Conservation (phyloP, 768 basidiomycete species). For the Naematelia encephala region DNA sequence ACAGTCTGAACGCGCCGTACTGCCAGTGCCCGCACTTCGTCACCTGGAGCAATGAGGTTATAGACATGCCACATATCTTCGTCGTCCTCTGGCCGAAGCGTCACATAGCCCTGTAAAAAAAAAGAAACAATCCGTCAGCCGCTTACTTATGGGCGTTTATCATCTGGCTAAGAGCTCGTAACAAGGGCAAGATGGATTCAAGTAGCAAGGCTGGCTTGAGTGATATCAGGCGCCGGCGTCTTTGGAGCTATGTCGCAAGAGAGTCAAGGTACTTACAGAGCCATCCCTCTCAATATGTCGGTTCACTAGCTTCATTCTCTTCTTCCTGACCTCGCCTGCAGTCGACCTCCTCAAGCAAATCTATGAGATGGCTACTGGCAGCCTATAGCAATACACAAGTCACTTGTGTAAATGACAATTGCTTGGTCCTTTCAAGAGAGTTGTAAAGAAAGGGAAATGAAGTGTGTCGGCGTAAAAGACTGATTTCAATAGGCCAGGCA, state of each 20-base stretch:
- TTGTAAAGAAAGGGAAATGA: neutral
- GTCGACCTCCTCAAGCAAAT: too few species aligned
- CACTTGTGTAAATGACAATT: too few species aligned
- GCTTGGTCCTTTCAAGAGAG: too few species aligned
- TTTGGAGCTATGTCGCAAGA: constrained; percentile 1
- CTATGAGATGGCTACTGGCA: too few species aligned
- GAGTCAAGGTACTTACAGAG: constrained; percentile 57
- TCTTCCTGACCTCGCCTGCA: neutral
- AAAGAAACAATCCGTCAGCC: constrained; percentile 20
- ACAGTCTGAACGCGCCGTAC: constrained; percentile 86
- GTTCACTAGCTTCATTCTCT: constrained; percentile 79
- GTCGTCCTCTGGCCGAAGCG: constrained; percentile 91
- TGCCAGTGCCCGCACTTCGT: constrained; percentile 78
- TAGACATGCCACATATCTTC: constrained; percentile 99
- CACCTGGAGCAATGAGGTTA: constrained; percentile 84
- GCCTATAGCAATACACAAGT: too few species aligned
- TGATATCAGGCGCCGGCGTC: neutral
- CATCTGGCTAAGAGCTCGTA: neutral
- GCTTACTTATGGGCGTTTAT: neutral
- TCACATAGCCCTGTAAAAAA: constrained; percentile 73
- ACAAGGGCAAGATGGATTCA: neutral
- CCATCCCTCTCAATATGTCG: constrained; percentile 81
- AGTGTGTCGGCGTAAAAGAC: neutral
- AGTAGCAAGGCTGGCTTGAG: neutral
- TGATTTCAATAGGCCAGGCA: neutral